Percentiles rank a stretch among this genome's conserved stretches.
These are phyloP conservation scores for Melanomma pulvis-pyrius DNA, from an alignment of 495 filamentous ascomycete genomes.

Conservation along the genomic window DNA sequence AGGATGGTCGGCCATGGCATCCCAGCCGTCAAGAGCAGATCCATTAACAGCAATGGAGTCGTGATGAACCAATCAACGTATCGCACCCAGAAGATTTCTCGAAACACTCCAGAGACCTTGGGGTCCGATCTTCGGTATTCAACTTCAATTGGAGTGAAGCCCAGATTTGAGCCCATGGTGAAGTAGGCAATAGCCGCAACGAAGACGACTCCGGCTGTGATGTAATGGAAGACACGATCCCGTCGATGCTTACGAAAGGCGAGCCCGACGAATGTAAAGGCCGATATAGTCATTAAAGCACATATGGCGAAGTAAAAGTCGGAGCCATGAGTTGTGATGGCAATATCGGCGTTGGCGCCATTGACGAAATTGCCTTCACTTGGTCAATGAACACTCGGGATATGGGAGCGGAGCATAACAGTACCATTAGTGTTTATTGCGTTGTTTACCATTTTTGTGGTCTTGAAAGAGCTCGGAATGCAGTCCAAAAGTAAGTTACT, in stretches of 20 bases:
- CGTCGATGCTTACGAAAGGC: conserved; percentile 54
- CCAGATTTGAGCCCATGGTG: conserved; percentile 68
- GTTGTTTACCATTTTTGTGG: not conserved
- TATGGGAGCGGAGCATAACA: not conserved
- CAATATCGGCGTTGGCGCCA: conserved; percentile 53
- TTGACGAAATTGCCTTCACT: conserved; percentile 40
- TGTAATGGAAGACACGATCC: conserved; percentile 69
- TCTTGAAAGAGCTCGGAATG: not conserved
- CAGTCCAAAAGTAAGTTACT: too few species aligned
- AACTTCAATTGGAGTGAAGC: conserved; percentile 63
- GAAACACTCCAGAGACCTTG: conserved; percentile 50
- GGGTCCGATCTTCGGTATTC: conserved; percentile 53
- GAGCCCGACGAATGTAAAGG: conserved; percentile 51
- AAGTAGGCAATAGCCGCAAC: conserved; percentile 70
- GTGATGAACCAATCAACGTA: conserved; percentile 69
- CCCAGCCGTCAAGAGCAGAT: conserved; percentile 64
- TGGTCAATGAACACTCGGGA: not conserved
- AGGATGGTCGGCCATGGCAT: conserved; percentile 68
- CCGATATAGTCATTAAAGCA: conserved; percentile 53
- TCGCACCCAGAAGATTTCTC: conserved; percentile 72
- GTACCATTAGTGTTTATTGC: not conserved
- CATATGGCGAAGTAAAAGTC: conserved; percentile 62
- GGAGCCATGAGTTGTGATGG: conserved; percentile 64
- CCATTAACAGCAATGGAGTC: conserved; percentile 59
- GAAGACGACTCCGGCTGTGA: conserved; percentile 61